Conservation (phyloP, 208 protist species). For the Wallacemonas sp. region DNA sequence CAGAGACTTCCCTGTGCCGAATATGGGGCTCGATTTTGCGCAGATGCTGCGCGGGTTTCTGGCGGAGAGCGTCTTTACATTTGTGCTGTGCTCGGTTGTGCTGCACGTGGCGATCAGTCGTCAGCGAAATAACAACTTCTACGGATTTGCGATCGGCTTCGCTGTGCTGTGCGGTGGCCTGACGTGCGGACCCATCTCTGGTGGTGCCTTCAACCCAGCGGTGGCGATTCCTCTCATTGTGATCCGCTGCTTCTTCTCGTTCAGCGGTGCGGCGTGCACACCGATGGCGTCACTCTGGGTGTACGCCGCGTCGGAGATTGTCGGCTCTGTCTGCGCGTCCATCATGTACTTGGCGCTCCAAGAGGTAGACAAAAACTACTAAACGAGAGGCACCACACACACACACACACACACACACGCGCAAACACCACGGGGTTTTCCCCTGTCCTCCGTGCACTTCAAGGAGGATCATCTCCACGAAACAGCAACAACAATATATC, state of each 20-base stretch:
- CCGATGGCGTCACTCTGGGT: conserved; percentile 71
- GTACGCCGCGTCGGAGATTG: conserved; percentile 60
- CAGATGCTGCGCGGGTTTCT: conserved; percentile 72
- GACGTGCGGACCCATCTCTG: conserved; percentile 56
- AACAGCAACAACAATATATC: too few relatives aligned
- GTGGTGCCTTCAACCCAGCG: conserved; percentile 81
- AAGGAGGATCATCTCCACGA: too few relatives aligned
- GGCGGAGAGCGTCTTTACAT: conserved; percentile 78
- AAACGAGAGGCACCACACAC: too few relatives aligned
- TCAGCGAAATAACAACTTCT: conserved; percentile 75
- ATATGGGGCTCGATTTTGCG: conserved; percentile 58
- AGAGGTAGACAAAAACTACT: conserved; percentile 49
- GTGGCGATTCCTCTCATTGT: conserved; percentile 65
- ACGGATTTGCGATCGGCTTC: conserved; percentile 80
- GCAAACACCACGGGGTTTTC: too few relatives aligned
- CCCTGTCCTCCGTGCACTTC: too few relatives aligned
- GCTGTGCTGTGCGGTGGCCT: conserved; percentile 68
- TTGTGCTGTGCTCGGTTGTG: conserved; percentile 78
- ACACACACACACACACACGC: too few relatives aligned
- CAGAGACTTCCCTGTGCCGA: conserved; percentile 58
- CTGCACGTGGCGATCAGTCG: conserved; percentile 72
- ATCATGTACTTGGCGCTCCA: conserved; percentile 74
- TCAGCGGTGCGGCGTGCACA: conserved; percentile 36
- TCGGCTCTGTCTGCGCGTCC: conserved; percentile 64
- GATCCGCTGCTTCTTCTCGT: conserved; percentile 64